Evolutionary conservation across 169 alveolate genomes (phyloP).

Genomic region (Plasmodium yoelii): DNA sequence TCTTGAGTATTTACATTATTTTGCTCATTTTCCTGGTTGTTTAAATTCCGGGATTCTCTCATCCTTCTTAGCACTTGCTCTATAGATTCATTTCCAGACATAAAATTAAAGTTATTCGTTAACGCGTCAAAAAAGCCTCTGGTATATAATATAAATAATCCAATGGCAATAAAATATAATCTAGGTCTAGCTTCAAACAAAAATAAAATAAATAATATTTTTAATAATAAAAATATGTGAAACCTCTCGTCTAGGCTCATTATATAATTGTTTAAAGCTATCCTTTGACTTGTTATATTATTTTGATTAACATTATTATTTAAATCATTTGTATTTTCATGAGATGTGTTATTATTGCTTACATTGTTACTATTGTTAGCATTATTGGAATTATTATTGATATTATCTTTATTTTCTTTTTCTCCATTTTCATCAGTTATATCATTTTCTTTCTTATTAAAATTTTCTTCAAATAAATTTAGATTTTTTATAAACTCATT

Average conservation of each 20-base stretch:
- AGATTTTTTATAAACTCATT: conserved; percentile 51
- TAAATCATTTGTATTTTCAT: neutral
- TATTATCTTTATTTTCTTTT: conserved; percentile 25
- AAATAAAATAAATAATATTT: conserved; percentile 69
- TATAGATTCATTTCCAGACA: conserved; percentile 62
- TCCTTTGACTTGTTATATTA: conserved; percentile 25
- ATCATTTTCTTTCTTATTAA: conserved; percentile 30
- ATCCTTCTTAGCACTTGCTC: conserved; percentile 72
- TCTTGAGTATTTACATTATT: neutral
- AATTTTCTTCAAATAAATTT: conserved; percentile 5
- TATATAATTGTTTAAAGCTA: conserved; percentile 41
- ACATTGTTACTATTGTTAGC: neutral
- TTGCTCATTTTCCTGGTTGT: neutral
- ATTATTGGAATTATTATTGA: neutral
- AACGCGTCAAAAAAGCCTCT: conserved; percentile 64
- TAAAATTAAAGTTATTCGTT: conserved; percentile 50
- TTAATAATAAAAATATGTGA: conserved; percentile 38
- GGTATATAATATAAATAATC: conserved; percentile 44
- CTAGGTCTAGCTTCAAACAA: conserved; percentile 61
- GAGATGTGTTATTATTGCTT: neutral
- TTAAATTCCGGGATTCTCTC: conserved; percentile 54
- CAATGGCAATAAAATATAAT: conserved; percentile 52
- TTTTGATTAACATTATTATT: neutral
- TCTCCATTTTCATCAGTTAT: neutral
- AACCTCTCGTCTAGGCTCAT: conserved; percentile 51